Evolutionary conservation across 2,329 filamentous ascomycete genomes (phyloP).

Genomic region (Penicillium sp.): DNA sequence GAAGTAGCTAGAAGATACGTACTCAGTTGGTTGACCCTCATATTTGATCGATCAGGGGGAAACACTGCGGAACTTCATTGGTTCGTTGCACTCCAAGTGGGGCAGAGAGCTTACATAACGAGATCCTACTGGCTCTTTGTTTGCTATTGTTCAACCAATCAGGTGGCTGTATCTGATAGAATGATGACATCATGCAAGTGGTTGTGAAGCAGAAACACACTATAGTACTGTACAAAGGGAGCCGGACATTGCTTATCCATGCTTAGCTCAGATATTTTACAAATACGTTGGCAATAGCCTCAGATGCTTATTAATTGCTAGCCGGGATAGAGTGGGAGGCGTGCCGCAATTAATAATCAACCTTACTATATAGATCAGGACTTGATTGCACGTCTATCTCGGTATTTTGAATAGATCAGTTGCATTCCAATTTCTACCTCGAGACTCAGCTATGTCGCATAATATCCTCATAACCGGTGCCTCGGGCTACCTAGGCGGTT

Average conservation of each 20-base stretch:
- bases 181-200: not conserved
- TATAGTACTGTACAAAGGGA: too few species aligned
- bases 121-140: not conserved
- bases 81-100: too few species aligned
- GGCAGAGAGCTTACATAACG: too few species aligned
- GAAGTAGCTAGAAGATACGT: too few species aligned
- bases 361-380: not conserved
- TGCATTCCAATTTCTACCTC: too few species aligned
- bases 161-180: not conserved
- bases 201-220: too few species aligned
- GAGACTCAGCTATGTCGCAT: constrained; percentile 17
- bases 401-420: not conserved
- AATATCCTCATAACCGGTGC: constrained; percentile 50
- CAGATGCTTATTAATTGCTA: too few species aligned
- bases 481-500: constrained; percentile 53
- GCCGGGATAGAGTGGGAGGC: not conserved
- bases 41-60: too few species aligned
- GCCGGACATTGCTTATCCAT: not conserved
- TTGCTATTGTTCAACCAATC: not conserved
- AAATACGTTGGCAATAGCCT: too few species aligned
- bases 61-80: too few species aligned
- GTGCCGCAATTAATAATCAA: not conserved
- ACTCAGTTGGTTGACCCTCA: too few species aligned
- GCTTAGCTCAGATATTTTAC: too few species aligned
- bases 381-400: not conserved